Evolutionary conservation across 140 eudicot genomes (phyloP).

Genomic region (Flaveria floridana): DNA sequence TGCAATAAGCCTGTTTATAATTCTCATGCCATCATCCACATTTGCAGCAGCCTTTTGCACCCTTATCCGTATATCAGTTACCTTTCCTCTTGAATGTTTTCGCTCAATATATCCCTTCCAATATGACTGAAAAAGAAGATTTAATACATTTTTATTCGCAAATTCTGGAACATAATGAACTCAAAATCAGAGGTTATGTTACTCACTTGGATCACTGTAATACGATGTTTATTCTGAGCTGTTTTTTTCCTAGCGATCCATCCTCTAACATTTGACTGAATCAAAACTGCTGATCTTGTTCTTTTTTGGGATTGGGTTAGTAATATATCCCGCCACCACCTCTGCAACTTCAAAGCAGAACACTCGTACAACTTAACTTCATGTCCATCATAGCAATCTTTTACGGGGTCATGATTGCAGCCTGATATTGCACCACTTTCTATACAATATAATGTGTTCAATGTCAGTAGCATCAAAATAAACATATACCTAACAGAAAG

Average conservation of each 20-base stretch:
- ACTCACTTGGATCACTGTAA: constrained; percentile 74
- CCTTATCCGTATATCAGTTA: constrained; percentile 63
- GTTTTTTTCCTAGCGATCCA: constrained; percentile 55
- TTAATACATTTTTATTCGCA: neutral
- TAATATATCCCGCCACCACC: constrained; percentile 63
- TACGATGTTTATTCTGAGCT: constrained; percentile 35
- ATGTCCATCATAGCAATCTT: constrained; percentile 19
- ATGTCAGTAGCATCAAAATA: constrained; percentile 26
- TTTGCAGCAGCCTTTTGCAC: constrained; percentile 76
- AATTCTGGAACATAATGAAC: neutral
- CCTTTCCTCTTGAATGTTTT: constrained; percentile 54
- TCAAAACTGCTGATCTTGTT: constrained; percentile 51
- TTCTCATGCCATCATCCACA: constrained; percentile 74
- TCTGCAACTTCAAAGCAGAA: constrained; percentile 57
- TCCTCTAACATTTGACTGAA: constrained; percentile 67
- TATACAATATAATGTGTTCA: constrained; percentile 6
- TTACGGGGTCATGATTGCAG: constrained; percentile 18
- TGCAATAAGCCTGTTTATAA: constrained; percentile 76
- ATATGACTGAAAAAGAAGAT: constrained; percentile 47
- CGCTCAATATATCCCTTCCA: constrained; percentile 84
- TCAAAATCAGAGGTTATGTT: constrained; percentile 4
- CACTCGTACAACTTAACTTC: constrained; percentile 35
- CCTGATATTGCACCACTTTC: constrained; percentile 15
- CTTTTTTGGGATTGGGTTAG: constrained; percentile 28
- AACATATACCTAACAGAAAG: neutral